Conservation (phyloP, 2,329 filamentous ascomycete species). For the Helicocarpus griseus region DNA sequence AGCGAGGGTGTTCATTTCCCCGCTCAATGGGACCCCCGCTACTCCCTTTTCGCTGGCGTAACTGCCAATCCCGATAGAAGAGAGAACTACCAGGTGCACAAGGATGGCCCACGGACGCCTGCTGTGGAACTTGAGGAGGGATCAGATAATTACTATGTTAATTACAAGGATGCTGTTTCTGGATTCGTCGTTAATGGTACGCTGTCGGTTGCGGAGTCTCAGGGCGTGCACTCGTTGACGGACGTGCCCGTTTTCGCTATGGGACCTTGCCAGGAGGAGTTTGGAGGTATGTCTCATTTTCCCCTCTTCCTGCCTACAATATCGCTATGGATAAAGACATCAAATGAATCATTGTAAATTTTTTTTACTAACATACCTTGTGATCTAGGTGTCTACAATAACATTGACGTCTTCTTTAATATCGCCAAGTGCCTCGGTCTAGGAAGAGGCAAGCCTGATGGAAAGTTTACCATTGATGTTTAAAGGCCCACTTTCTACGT, state of each 20-base stretch:
- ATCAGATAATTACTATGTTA: conserved; percentile 53
- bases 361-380: conserved; percentile 1
- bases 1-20: conserved; percentile 68
- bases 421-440: conserved; percentile 33
- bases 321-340: too few relatives aligned
- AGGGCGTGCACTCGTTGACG: conserved; percentile 68
- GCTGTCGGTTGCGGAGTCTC: conserved; percentile 50
- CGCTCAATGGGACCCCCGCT: conserved; percentile 73
- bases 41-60: conserved; percentile 65
- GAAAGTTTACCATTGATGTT: not conserved
- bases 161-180: conserved; percentile 53
- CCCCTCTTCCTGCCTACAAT: not conserved
- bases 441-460: not conserved
- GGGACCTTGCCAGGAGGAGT: conserved; percentile 69
- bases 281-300: conserved; percentile 46
- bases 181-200: conserved; percentile 72
- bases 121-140: conserved; percentile 46
- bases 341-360: too few relatives aligned
- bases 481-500: too few relatives aligned
- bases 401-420: conserved; percentile 32
- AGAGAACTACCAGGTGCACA: conserved; percentile 66
- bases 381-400: conserved; percentile 26
- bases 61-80: conserved; percentile 63
- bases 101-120: conserved; percentile 52
- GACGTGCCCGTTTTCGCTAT: conserved; percentile 70